A percentile compares a stretch with the other conserved stretches of the same genome.
phyloP scores from a whole-genome alignment of 1,284 basidiomycete genomes.

The Boletus smithii region DNA sequence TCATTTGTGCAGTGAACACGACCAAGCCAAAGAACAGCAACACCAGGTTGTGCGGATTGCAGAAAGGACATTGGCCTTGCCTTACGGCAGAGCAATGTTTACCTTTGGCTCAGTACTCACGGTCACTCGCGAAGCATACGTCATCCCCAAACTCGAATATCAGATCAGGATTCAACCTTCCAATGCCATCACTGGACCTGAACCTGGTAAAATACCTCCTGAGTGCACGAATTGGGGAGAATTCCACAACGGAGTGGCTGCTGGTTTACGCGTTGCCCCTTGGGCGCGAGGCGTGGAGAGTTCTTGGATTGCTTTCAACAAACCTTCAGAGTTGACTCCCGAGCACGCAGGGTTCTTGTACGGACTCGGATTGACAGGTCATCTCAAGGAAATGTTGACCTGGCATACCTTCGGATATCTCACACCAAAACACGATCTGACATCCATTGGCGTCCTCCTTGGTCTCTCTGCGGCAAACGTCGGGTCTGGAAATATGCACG shows the following conservation, averaged over 20 bases:
- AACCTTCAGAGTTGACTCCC: constrained; percentile 79
- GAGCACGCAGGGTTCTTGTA: constrained; percentile 95
- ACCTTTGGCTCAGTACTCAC: constrained; percentile 75
- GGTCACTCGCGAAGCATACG: constrained; percentile 72
- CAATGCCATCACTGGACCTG: constrained; percentile 61
- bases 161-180: constrained; percentile 70
- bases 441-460: constrained; percentile 89
- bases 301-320: constrained; percentile 93
- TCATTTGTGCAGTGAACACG: constrained; percentile 59
- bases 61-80: constrained; percentile 80
- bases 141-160: constrained; percentile 79
- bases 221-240: constrained; percentile 89
- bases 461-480: constrained; percentile 90
- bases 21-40: constrained; percentile 79
- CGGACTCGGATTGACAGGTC: constrained; percentile 89
- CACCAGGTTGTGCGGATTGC: constrained; percentile 74
- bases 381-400: constrained; percentile 82
- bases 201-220: constrained; percentile 58
- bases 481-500: constrained; percentile 83
- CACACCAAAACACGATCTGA: constrained; percentile 92
- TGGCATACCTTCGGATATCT: constrained; percentile 91
- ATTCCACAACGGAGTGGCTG: constrained; percentile 96
- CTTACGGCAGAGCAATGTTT: constrained; percentile 85
- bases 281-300: constrained; percentile 79
- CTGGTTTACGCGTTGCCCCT: constrained; percentile 79